These are phyloP conservation scores for Beauveria sp. DNA, from an alignment of 2,329 filamentous ascomycete species.

Conservation along the genomic window DNA sequence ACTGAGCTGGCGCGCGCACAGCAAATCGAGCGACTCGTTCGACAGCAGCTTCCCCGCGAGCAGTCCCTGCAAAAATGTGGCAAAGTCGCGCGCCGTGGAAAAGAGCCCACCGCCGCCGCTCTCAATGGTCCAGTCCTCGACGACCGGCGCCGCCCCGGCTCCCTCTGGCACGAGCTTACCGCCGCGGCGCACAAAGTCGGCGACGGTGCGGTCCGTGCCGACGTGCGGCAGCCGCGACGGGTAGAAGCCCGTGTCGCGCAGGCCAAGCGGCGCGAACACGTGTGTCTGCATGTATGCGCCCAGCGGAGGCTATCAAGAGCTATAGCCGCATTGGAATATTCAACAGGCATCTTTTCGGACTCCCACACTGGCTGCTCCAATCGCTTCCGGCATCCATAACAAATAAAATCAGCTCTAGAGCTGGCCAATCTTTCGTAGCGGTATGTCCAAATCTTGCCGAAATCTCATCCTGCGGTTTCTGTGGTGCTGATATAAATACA, in stretches of 20 bases:
- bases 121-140: conserved; percentile 26
- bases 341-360: background rate
- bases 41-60: conserved; percentile 25
- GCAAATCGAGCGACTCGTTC: conserved; percentile 22
- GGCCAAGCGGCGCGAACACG: conserved; percentile 29
- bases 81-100: conserved; percentile 34
- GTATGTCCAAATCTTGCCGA: background rate
- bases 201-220: conserved; percentile 15
- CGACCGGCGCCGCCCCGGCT: conserved; percentile 12
- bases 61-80: conserved; percentile 26
- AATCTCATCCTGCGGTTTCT: no score
- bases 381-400: background rate
- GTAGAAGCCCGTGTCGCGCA: conserved; percentile 31
- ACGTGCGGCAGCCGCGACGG: conserved; percentile 21
- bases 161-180: conserved; percentile 14
- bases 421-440: background rate
- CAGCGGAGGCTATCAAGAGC: conserved; percentile 18
- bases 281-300: conserved; percentile 29
- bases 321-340: background rate
- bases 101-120: conserved; percentile 37
- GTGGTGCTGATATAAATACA: background rate
- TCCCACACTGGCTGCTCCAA: background rate
- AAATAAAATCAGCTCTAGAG: background rate
- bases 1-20: conserved; percentile 35
- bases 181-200: conserved; percentile 15